Evolutionary conservation across 2,329 filamentous ascomycete genomes (phyloP).

Genomic region (Blumeria hordei): DNA sequence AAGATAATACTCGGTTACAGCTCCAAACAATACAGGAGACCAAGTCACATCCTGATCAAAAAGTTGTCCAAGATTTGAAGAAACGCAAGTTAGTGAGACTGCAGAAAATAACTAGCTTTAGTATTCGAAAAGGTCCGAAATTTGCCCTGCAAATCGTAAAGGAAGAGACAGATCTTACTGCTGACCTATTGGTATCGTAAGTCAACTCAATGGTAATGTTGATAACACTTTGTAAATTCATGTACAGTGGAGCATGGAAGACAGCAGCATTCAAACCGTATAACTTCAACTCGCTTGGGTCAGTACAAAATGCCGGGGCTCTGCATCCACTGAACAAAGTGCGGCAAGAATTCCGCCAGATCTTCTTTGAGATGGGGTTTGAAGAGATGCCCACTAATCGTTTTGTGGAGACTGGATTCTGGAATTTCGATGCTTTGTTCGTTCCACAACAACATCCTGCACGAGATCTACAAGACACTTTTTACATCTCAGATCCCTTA

Average conservation of each 20-base stretch:
- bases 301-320: slow-evolving; percentile 35
- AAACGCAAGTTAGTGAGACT: slow-evolving; percentile 76
- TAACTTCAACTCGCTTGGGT: slow-evolving; percentile 45
- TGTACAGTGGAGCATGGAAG: slow-evolving; percentile 57
- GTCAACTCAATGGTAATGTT: slow-evolving; percentile 2
- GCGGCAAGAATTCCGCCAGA: slow-evolving; percentile 80
- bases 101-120: slow-evolving; percentile 70
- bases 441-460: slow-evolving; percentile 96
- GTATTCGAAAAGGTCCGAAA: slow-evolving; percentile 61
- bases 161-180: slow-evolving; percentile 86
- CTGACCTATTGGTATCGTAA: slow-evolving; percentile 59
- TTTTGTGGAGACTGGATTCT: slow-evolving; percentile 92
- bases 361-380: slow-evolving; percentile 99
- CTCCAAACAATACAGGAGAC: slow-evolving; percentile 49
- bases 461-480: slow-evolving; percentile 91
- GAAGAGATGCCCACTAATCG: slow-evolving; percentile 91
- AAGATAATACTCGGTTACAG: slow-evolving; percentile 55
- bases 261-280: slow-evolving; percentile 69
- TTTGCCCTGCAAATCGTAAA: slow-evolving; percentile 73
- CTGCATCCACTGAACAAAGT: slow-evolving; percentile 72
- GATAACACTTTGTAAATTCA: slow-evolving; percentile 4
- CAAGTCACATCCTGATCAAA: slow-evolving; percentile 44
- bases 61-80: slow-evolving; percentile 57
- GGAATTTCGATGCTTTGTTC: slow-evolving; percentile 95
- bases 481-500: slow-evolving; percentile 84